These are phyloP conservation scores for Penicillium sp. DNA, from an alignment of 2,329 filamentous ascomycete genomes.

Conservation along the genomic window DNA sequence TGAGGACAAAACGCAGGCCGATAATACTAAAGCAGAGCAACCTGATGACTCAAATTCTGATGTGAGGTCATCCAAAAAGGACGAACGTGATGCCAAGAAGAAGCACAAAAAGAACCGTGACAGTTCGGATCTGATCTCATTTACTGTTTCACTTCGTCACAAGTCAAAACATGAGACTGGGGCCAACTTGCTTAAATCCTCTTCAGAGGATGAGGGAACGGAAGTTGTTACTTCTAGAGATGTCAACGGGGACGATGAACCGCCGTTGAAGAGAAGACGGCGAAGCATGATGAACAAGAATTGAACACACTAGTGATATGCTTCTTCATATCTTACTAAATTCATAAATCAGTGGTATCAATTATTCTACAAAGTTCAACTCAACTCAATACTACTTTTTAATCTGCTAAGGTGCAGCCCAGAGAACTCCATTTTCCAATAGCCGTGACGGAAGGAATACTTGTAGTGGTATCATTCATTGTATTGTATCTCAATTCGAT, in stretches of 20 bases:
- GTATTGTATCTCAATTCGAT: conserved; percentile 12
- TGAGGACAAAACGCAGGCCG: neutral
- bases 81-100: conserved; percentile 3
- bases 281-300: conserved; percentile 27
- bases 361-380: neutral
- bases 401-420: neutral
- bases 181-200: neutral
- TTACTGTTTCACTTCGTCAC: conserved; percentile 34
- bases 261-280: conserved; percentile 37
- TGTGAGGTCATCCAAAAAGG: conserved; percentile 27
- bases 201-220: conserved; percentile 13
- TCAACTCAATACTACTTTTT: neutral
- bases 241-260: conserved; percentile 28
- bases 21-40: conserved; percentile 6
- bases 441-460: neutral
- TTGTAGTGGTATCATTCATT: conserved; percentile 31
- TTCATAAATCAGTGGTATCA: neutral
- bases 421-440: neutral
- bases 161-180: conserved; percentile 11
- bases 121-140: conserved; percentile 29
- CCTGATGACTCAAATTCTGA: conserved; percentile 29
- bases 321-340: neutral
- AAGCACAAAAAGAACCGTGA: conserved; percentile 16
- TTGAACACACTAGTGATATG: neutral
- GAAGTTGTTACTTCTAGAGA: conserved; percentile 21